These are phyloP conservation scores for Ciborinia camelliae DNA, from an alignment of 2,329 filamentous ascomycete species.

Conservation along the genomic window DNA sequence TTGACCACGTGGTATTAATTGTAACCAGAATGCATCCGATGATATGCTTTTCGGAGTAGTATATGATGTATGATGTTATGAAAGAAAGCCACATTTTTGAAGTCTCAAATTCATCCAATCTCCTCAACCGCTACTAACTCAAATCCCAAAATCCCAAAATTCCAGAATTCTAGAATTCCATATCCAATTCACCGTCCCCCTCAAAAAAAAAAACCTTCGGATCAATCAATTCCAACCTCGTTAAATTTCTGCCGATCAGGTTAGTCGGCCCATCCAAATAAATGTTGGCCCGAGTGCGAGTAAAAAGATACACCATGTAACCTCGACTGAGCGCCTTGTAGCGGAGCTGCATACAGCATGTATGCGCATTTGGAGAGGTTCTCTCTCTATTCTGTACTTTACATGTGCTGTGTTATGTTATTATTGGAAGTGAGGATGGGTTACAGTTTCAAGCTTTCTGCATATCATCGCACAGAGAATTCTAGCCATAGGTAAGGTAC, in stretches of 20 bases:
- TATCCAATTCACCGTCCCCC: neutral
- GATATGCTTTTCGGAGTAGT: neutral
- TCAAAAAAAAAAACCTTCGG: neutral
- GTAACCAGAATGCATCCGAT: neutral
- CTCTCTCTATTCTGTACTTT: too few species aligned
- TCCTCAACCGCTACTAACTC: neutral
- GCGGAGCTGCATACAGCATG: slow-evolving; percentile 19
- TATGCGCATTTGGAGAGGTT: slow-evolving; percentile 2
- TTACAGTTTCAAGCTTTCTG: neutral
- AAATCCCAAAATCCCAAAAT: neutral
- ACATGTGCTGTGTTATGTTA: neutral
- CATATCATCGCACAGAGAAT: neutral
- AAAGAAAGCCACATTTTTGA: neutral
- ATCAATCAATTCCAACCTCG: slow-evolving; percentile 22
- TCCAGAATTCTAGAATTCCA: neutral
- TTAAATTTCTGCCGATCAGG: slow-evolving; percentile 33
- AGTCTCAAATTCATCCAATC: too few species aligned
- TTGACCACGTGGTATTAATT: neutral
- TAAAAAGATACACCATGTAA: neutral
- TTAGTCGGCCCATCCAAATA: slow-evolving; percentile 24
- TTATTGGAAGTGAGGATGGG: neutral
- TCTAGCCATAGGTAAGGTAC: neutral
- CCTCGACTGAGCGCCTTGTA: slow-evolving; percentile 28
- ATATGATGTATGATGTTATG: neutral
- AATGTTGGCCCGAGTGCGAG: slow-evolving; percentile 1